Base-by-base conservation (phyloP, 306 rosid species). In the Argentina anserina region DNA sequence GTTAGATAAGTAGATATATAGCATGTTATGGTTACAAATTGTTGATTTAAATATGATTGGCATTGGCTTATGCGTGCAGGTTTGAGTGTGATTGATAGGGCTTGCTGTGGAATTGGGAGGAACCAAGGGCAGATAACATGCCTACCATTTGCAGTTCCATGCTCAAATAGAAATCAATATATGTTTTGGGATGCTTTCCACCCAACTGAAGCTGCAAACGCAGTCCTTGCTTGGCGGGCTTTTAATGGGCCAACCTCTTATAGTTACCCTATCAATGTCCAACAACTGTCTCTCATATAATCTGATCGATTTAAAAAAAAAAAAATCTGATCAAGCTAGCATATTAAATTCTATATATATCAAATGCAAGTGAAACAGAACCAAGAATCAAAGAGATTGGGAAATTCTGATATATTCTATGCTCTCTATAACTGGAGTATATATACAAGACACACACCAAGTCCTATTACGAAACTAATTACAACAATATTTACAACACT, bases 101-200 rank as follows among this genome's bases (percentile, higher is more conserved):
- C 78, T 10, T 93, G 98, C 69, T 93, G 98, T 79, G 98, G 96
- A 55, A 2, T 87, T 4, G 96, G 91, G 79, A 61, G 53, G 64
- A 71, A 78, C 75, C 72, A 37, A 76, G 96, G 88, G 6, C 86
- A 79, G 65, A 70, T 93, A 82, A 76, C 94, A 42, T 93, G 98
- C 40, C 78, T 90, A 1, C 98, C 98, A 3, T 21, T 58, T 0
- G 25, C 23, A 56, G 2, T 79, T 36, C 94, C 98, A 65, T 93
- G 98, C 76, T 6, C 15, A 18, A 67, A 70, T 12, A 81, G 97
- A 71, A 67, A 76, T 0, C 85, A 81, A 25, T 74, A 72, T 40
- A 72, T 87, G 34, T 93, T 85, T 80, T 93, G 97, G 97, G 98
- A 93, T 81, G 97, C 98, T 18, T 89, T 80, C 40, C 96, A 93